A percentile compares a stretch with the other conserved stretches of the same genome.
Conservation (phyloP, 1,284 basidiomycete species). For the Tilletia setariae region DNA sequence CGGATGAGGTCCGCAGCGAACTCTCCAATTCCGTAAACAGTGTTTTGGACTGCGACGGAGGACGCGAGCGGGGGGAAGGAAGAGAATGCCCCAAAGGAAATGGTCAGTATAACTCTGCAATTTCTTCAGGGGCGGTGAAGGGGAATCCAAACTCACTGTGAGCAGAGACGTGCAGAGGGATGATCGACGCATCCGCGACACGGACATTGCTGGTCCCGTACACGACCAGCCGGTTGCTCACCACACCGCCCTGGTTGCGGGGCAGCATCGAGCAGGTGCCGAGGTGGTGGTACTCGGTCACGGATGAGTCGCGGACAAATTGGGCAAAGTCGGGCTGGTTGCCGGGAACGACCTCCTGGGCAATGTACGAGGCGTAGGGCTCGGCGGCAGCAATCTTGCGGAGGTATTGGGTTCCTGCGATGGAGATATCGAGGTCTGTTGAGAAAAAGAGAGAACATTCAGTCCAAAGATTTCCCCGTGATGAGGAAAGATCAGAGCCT, state of each 20-base stretch:
- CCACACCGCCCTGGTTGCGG: conserved; percentile 41
- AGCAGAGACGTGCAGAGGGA: conserved; percentile 52
- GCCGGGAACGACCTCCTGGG: conserved; percentile 38
- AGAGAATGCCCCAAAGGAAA: not conserved
- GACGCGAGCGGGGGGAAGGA: too few species aligned
- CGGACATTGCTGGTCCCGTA: conserved; percentile 43
- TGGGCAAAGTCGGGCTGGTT: conserved; percentile 60
- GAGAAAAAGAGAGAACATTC: conserved; percentile 21
- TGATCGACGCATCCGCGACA: conserved; percentile 35
- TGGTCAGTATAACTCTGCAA: not conserved
- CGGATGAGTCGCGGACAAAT: conserved; percentile 56
- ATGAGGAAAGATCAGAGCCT: not conserved
- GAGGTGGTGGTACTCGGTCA: conserved; percentile 61
- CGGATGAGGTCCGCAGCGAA: conserved; percentile 36
- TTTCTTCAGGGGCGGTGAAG: not conserved
- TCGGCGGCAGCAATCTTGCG: conserved; percentile 34
- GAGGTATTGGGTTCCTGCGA: conserved; percentile 42
- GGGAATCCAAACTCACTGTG: conserved; percentile 49
- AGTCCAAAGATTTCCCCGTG: not conserved
- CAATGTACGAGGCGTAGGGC: conserved; percentile 32
- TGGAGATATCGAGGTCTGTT: conserved; percentile 38
- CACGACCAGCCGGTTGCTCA: conserved; percentile 36
- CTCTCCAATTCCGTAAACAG: conserved; percentile 62
- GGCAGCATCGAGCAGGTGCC: conserved; percentile 44
- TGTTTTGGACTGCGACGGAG: conserved; percentile 56